A percentile compares a stretch with the other conserved stretches of the same genome.
Evolutionary conservation across 352 stramenopile genomes (phyloP).

Genomic region (Thalassiosira livingstoniorum): DNA sequence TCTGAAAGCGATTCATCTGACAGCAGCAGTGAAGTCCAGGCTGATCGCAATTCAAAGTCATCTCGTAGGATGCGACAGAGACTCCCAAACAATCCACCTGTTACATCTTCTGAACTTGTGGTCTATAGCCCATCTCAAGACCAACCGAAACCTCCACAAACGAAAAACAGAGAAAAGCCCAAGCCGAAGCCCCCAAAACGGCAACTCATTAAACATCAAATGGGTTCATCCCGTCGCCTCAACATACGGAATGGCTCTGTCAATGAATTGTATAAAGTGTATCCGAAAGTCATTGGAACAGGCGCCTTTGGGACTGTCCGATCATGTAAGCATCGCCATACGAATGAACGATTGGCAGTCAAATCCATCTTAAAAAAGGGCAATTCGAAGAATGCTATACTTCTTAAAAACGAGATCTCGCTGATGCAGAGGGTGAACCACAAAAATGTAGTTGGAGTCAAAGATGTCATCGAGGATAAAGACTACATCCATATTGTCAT

Average conservation of each 20-base stretch:
- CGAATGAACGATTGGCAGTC: constrained; percentile 20
- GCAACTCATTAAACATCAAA: neutral
- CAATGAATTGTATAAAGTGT: constrained; percentile 30
- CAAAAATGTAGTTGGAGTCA: constrained; percentile 30
- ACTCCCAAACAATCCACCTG: neutral
- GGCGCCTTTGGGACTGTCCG: constrained; percentile 42
- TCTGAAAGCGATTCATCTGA: neutral
- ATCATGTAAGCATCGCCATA: constrained; percentile 30
- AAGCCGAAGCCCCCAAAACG: constrained; percentile 5
- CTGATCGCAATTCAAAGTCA: no score
- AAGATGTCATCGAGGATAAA: constrained; percentile 46
- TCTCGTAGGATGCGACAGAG: neutral
- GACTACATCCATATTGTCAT: constrained; percentile 55
- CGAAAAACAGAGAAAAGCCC: neutral
- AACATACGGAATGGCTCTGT: constrained; percentile 35
- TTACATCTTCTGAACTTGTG: neutral
- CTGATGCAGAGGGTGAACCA: constrained; percentile 42
- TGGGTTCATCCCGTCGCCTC: neutral
- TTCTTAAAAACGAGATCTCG: constrained; percentile 50
- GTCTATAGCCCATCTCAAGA: neutral
- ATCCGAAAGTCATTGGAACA: constrained; percentile 19
- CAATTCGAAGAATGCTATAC: constrained; percentile 27
- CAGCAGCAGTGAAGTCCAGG: neutral
- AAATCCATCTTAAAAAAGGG: constrained; percentile 41
- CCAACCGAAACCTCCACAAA: neutral